phyloP scores from a whole-genome alignment of 2,329 filamentous ascomycete genomes.

The Aspergillus quadrilineatus region DNA sequence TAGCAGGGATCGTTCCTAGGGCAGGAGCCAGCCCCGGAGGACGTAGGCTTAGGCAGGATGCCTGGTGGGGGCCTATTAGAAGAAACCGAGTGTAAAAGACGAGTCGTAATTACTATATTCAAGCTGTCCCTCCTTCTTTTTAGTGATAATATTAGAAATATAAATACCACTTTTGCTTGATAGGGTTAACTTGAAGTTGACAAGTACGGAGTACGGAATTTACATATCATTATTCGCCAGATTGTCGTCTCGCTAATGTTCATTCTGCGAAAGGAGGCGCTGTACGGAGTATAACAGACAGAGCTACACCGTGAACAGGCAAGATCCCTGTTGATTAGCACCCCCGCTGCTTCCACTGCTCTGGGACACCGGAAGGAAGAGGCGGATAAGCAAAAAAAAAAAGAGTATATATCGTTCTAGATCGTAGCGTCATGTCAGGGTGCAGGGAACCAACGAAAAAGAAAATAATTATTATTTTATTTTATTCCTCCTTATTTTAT shows the following conservation, averaged over 20 bases:
- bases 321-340: constrained; percentile 21
- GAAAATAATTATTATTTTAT: not conserved
- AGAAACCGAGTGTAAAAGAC: not conserved
- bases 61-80: constrained; percentile 2
- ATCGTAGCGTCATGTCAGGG: constrained; percentile 19
- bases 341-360: constrained; percentile 29
- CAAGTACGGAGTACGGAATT: not conserved
- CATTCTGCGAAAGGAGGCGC: constrained; percentile 15
- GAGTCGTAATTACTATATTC: not conserved
- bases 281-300: not conserved
- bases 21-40: not conserved
- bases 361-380: constrained; percentile 22
- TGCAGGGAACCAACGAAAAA: constrained; percentile 15
- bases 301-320: constrained; percentile 15
- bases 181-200: not conserved
- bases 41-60: not conserved
- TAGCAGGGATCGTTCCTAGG: not conserved
- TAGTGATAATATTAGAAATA: not conserved
- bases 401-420: constrained; percentile 25
- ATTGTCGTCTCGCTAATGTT: not conserved
- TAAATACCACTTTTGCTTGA: constrained; percentile 1
- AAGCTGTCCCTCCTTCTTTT: constrained; percentile 7
- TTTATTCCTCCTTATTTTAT: not conserved
- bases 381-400: constrained; percentile 11
- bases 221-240: constrained; percentile 9